Evolutionary conservation across 2,329 filamentous ascomycete species (phyloP).

Genomic region (Graphium sp.): DNA sequence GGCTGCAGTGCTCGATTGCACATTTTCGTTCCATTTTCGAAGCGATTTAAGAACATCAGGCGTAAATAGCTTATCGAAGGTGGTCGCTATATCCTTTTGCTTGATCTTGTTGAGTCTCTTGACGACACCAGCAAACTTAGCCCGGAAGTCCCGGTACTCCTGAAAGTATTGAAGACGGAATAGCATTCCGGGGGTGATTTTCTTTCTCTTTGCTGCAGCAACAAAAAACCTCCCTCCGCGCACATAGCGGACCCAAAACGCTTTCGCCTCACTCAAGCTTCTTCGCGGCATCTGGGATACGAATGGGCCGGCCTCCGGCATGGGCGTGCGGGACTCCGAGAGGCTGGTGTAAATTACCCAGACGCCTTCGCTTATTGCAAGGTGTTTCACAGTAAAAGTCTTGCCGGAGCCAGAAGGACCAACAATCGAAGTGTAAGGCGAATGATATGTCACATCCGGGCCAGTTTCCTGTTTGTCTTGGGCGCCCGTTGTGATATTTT

Average conservation of each 20-base stretch:
- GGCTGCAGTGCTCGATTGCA: neutral
- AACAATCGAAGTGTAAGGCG: neutral
- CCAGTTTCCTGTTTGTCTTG: too few relatives aligned
- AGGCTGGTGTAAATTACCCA: neutral
- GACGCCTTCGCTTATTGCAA: neutral
- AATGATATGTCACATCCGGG: conserved; percentile 10
- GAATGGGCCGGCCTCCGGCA: neutral
- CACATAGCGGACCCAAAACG: neutral
- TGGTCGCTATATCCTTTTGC: too few relatives aligned
- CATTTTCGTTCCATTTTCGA: neutral
- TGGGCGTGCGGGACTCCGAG: neutral
- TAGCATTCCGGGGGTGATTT: neutral
- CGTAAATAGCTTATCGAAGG: neutral
- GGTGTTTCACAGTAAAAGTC: neutral
- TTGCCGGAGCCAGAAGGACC: neutral
- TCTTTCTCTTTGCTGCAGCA: neutral
- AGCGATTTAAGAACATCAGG: neutral
- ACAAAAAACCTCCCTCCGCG: neutral
- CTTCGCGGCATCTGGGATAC: neutral
- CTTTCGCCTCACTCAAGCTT: neutral
- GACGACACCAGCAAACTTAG: neutral
- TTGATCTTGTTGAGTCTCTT: neutral
- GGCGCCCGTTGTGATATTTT: too few relatives aligned
- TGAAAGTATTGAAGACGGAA: neutral
- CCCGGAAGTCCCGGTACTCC: neutral